Evolutionary conservation across 2,329 filamentous ascomycete species (phyloP).

Genomic region (Exophiala lecanii-corni): DNA sequence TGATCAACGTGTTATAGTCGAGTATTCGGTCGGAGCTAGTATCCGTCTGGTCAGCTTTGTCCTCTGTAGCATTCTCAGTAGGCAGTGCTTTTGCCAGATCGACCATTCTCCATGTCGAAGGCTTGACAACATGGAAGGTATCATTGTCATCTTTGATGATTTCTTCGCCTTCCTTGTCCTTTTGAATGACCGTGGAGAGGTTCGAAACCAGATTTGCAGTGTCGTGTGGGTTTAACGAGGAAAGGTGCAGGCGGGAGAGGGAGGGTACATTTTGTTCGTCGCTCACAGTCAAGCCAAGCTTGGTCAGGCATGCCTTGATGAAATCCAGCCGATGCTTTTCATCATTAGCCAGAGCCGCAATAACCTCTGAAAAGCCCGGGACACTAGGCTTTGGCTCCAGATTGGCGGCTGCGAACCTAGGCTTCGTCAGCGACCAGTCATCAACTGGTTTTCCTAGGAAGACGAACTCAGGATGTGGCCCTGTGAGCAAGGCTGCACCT

Average conservation of each 20-base stretch:
- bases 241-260: constrained; percentile 78
- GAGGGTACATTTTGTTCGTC: constrained; percentile 67
- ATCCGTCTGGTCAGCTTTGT: constrained; percentile 31
- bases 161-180: constrained; percentile 60
- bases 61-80: constrained; percentile 27
- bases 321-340: constrained; percentile 69
- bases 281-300: constrained; percentile 76
- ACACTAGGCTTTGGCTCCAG: constrained; percentile 63
- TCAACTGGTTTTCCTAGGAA: constrained; percentile 15
- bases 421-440: constrained; percentile 26
- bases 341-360: constrained; percentile 62
- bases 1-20: constrained; percentile 70
- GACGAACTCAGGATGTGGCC: constrained; percentile 84
- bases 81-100: constrained; percentile 53
- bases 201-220: constrained; percentile 64
- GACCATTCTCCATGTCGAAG: constrained; percentile 56
- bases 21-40: constrained; percentile 53
- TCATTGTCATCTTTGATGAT: constrained; percentile 78
- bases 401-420: constrained; percentile 76
- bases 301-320: constrained; percentile 70
- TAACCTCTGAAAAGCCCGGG: constrained; percentile 65
- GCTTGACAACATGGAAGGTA: constrained; percentile 71
- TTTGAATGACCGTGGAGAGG: constrained; percentile 61
- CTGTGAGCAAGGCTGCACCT: constrained; percentile 73
- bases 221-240: constrained; percentile 60